phyloP scores from a whole-genome alignment of 192 early-diverging fungal species.

The Funneliformis geosporum region DNA sequence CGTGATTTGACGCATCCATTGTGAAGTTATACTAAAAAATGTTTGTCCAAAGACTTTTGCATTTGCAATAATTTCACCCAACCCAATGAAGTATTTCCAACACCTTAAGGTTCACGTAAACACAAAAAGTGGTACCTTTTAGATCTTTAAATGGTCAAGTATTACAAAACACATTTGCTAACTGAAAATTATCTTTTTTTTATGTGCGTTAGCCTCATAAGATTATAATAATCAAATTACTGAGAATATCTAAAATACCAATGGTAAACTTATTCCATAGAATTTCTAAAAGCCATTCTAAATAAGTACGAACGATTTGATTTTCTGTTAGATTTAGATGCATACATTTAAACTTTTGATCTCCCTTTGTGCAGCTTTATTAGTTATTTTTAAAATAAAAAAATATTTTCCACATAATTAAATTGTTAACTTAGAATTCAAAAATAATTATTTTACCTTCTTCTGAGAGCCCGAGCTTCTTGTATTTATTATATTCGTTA shows the following conservation, averaged over 20 bases:
- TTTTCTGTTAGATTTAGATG: slow-evolving; percentile 75
- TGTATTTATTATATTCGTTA: slow-evolving; percentile 56
- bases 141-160: slow-evolving; percentile 74
- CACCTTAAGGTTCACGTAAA: slow-evolving; percentile 61
- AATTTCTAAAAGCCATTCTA: slow-evolving; percentile 76
- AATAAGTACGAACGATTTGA: slow-evolving; percentile 74
- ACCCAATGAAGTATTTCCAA: slow-evolving; percentile 83
- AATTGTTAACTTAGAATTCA: no score
- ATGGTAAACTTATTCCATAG: slow-evolving; percentile 67
- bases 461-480: slow-evolving; percentile 59
- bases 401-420: background rate
- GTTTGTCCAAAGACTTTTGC: no score
- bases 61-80: no score
- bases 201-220: no score
- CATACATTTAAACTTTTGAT: slow-evolving; percentile 69
- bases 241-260: slow-evolving; percentile 68
- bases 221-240: slow-evolving; percentile 79
- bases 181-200: no score
- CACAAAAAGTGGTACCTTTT: slow-evolving; percentile 79
- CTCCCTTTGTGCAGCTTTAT: slow-evolving; percentile 61
- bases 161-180: slow-evolving; percentile 81
- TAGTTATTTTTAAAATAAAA: slow-evolving; percentile 32
- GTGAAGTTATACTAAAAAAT: no score
- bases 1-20: no score
- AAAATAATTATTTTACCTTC: slow-evolving; percentile 42